A percentile compares a stretch with the other conserved stretches of the same genome.
phyloP scores from a whole-genome alignment of 1,284 basidiomycete genomes.

The Rhodotorula mucilaginosa region DNA sequence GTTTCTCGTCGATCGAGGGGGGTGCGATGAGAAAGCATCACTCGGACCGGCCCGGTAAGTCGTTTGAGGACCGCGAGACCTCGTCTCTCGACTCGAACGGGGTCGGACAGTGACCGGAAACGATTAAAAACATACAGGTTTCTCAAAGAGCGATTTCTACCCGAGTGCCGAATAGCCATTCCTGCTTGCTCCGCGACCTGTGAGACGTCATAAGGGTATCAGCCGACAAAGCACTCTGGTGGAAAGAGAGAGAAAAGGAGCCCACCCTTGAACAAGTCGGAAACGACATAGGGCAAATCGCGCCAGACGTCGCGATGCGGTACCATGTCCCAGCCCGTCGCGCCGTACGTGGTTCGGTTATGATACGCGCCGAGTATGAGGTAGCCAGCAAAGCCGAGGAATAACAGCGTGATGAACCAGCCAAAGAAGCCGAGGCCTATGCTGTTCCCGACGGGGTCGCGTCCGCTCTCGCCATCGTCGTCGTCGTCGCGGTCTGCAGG shows the following conservation, averaged over 20 bases:
- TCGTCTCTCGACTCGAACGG: background rate
- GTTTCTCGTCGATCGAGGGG: no score
- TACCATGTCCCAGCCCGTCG: slow-evolving; percentile 63
- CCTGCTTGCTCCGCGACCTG: slow-evolving; percentile 22
- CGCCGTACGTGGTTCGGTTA: slow-evolving; percentile 78
- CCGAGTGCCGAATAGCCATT: slow-evolving; percentile 29
- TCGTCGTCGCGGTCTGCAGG: slow-evolving; percentile 39
- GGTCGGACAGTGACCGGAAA: background rate
- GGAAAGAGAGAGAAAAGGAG: background rate
- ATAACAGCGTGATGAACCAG: slow-evolving; percentile 69
- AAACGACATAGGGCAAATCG: slow-evolving; percentile 76
- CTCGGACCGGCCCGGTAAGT: no score
- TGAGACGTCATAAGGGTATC: no score
- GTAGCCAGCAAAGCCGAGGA: slow-evolving; percentile 66
- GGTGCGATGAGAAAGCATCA: no score
- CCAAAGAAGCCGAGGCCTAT: slow-evolving; percentile 64
- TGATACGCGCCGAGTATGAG: slow-evolving; percentile 73
- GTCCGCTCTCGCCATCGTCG: slow-evolving; percentile 41
- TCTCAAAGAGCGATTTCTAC: background rate
- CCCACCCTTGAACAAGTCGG: slow-evolving; percentile 57
- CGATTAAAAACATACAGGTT: background rate
- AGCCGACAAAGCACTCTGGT: no score
- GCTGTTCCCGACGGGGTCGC: slow-evolving; percentile 40
- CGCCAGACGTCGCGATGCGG: slow-evolving; percentile 72
- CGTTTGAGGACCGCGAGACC: no score